Percentiles rank a stretch among this genome's conserved stretches.
These are phyloP conservation scores for Canna indica DNA, from an alignment of 176 grass and related monocot species.

Conservation along the genomic window DNA sequence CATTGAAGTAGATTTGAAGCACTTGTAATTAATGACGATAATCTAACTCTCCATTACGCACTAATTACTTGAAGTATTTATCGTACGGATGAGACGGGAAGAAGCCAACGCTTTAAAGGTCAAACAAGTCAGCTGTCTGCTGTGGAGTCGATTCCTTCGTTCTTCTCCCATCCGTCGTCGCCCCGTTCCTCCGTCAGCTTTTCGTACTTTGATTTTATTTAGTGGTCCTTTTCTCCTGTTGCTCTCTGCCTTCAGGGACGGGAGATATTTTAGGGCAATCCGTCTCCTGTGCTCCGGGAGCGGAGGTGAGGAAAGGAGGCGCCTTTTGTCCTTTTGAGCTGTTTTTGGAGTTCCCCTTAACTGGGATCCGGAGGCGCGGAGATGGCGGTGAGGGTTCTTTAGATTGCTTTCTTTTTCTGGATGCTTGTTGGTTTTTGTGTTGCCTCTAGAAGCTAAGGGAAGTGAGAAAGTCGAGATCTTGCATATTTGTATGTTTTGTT, in stretches of 20 bases:
- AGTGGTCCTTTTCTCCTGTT: background rate
- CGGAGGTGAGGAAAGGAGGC: background rate
- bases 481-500: background rate
- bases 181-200: background rate
- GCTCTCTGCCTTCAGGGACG: background rate
- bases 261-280: background rate
- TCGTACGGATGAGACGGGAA: background rate
- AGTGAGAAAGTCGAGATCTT: background rate
- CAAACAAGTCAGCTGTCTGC: conserved; percentile 1
- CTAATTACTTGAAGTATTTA: too few relatives aligned
- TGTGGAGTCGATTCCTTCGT: background rate
- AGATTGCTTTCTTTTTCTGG: background rate
- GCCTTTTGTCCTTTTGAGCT: background rate
- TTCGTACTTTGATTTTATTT: background rate
- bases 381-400: background rate
- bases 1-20: too few relatives aligned
- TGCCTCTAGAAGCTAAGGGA: background rate
- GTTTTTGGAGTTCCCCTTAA: background rate
- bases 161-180: background rate
- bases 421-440: background rate
- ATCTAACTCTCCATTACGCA: too few relatives aligned
- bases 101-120: background rate
- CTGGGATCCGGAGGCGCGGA: background rate
- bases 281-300: background rate
- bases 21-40: too few relatives aligned